These are phyloP conservation scores for Oryza punctata DNA, from an alignment of 176 grass and related monocot species.

Conservation along the genomic window DNA sequence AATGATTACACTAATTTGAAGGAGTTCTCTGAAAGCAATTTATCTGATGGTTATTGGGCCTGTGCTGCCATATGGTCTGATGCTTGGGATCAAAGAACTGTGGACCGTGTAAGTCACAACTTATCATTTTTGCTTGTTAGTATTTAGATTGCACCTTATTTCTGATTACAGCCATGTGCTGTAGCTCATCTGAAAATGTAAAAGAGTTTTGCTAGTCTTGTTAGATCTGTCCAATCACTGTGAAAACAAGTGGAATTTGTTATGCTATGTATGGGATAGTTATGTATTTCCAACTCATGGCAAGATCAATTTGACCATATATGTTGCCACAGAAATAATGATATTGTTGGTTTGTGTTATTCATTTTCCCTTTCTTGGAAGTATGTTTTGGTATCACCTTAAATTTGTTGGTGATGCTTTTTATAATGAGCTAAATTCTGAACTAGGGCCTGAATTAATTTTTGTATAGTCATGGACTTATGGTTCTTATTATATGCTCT, in stretches of 20 bases:
- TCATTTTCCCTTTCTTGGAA: neutral
- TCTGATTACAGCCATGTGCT: slow-evolving; percentile 25
- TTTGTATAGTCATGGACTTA: slow-evolving; percentile 15
- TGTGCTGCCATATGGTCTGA: slow-evolving; percentile 94
- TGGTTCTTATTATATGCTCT: slow-evolving; percentile 44
- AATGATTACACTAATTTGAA: slow-evolving; percentile 44
- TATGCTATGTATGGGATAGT: slow-evolving; percentile 7
- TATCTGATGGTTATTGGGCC: slow-evolving; percentile 74
- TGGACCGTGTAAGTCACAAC: slow-evolving; percentile 83
- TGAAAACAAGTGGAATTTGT: slow-evolving; percentile 25
- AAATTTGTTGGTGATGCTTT: slow-evolving; percentile 8
- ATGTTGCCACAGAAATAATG: neutral
- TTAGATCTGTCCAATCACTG: neutral
- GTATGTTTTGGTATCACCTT: neutral
- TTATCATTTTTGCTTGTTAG: slow-evolving; percentile 35
- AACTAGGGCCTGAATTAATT: slow-evolving; percentile 15
- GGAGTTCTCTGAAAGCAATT: slow-evolving; percentile 47
- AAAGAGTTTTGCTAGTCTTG: slow-evolving; percentile 19
- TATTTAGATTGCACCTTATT: slow-evolving; percentile 25
- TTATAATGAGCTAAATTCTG: slow-evolving; percentile 7
- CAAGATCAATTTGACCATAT: neutral
- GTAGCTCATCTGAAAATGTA: slow-evolving; percentile 19
- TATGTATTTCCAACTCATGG: neutral
- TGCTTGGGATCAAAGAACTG: slow-evolving; percentile 80
- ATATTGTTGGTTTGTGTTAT: neutral